Evolutionary conservation across 2,329 filamentous ascomycete genomes (phyloP), one percentile per base, ranked within the genome.

Genomic region (Calycina marina): DNA sequence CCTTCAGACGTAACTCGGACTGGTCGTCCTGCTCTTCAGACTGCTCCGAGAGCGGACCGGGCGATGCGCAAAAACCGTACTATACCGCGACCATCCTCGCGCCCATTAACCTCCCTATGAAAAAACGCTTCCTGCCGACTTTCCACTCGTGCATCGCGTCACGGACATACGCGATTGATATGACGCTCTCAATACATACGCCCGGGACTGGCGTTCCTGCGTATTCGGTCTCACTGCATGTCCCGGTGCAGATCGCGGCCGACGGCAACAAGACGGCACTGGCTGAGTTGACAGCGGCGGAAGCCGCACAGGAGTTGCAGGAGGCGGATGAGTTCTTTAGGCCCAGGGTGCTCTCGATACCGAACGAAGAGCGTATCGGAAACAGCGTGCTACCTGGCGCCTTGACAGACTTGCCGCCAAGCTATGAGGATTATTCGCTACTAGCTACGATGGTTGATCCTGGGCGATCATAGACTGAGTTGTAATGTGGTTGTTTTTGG

Each of bases 111-210:
- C 60, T 79, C 0, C 75, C 77, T 1, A 46, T 49, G n/a, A 58
- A 58, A 40, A 77, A 75, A 43, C 57, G 63, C 15, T 77, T 77
- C 49, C 56, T 77, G 13, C 77, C 77, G 2, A 76, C 74, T 2
- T 83, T 82, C 56, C 72, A 80, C 56, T 65, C 67, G 24, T 83
- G 77, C 50, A 63, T 81, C 32, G 57, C 72, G 27, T 72, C 69
- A n/a, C 63, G 77, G 32, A 56, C 62, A 12, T 82, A 83, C 50
- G 53, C 59, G 4, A 61, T 83, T 10, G 66, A 72, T 32, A 54
- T 82, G 35, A 58, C 60, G 10, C 53, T 82, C 14, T 61, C 65
- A 3, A 61, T 69, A 30, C 62, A 67, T 42, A 62, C 63, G 0
- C 60, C 64, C 0, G 58, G 58, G 13, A 52, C 60, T 28, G 49